A percentile compares a stretch with the other conserved stretches of the same genome.
These are phyloP conservation scores for Neoconidiobolus thromboides DNA, from an alignment of 371 early-diverging fungal genomes.

Conservation along the genomic window DNA sequence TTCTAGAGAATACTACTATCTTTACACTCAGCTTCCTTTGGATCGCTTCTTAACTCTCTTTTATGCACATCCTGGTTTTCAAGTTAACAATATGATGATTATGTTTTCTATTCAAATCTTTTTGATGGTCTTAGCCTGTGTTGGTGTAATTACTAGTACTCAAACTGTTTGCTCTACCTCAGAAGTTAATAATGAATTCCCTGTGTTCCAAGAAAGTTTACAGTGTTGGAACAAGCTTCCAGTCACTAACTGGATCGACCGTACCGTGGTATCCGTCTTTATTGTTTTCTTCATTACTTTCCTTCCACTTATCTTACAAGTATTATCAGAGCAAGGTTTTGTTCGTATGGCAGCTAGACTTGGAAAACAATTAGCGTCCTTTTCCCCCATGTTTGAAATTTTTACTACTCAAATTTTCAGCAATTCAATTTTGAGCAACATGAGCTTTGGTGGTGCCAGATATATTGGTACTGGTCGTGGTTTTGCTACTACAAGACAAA, in stretches of 20 bases:
- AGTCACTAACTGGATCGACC: conserved; percentile 68
- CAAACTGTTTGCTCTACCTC: conserved; percentile 10
- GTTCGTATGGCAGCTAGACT: conserved; percentile 50
- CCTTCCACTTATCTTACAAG: conserved; percentile 68
- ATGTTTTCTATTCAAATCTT: conserved; percentile 74
- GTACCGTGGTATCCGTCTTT: conserved; percentile 58
- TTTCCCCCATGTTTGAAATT: conserved; percentile 76
- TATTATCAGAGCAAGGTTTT: conserved; percentile 71
- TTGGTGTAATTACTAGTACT: conserved; percentile 32
- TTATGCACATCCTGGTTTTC: conserved; percentile 81
- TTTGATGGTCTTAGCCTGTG: conserved; percentile 53
- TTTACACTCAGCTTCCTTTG: conserved; percentile 65
- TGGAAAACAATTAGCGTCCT: conserved; percentile 60
- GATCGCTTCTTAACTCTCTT: conserved; percentile 78
- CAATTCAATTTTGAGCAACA: conserved; percentile 57
- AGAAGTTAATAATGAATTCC: conserved; percentile 5
- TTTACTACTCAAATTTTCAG: conserved; percentile 80
- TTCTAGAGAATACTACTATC: conserved; percentile 77
- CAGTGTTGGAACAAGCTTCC: conserved; percentile 40
- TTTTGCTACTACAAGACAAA: conserved; percentile 64
- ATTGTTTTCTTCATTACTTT: conserved; percentile 69
- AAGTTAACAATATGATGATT: conserved; percentile 78
- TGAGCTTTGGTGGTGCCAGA: conserved; percentile 67
- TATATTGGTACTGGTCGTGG: conserved; percentile 82
- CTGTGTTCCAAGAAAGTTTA: conserved; percentile 22